phyloP scores from a whole-genome alignment of 225 moss, liverwort and hornwort species.

The Anthoceros angustus region DNA sequence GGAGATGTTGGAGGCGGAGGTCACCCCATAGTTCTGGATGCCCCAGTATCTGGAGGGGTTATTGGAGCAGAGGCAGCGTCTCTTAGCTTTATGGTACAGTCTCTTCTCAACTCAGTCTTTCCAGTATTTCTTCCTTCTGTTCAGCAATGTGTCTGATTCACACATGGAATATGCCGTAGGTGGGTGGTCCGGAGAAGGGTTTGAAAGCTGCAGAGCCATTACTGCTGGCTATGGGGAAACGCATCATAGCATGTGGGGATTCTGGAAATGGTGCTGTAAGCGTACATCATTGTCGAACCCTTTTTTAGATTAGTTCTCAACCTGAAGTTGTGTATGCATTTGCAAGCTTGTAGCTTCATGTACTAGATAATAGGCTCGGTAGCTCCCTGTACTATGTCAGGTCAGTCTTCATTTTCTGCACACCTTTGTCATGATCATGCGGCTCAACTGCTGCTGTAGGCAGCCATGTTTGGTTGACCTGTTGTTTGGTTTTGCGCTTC shows the following conservation, averaged over 20 bases:
- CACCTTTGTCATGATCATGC: background rate
- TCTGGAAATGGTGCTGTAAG: slow-evolving; percentile 93
- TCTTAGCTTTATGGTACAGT: slow-evolving; percentile 74
- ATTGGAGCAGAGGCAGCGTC: slow-evolving; percentile 79
- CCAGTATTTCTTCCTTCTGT: background rate
- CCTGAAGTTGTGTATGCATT: background rate
- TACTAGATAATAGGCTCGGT: too few species aligned
- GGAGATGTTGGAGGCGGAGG: slow-evolving; percentile 33
- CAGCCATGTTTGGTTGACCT: background rate
- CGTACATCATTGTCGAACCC: slow-evolving; percentile 1
- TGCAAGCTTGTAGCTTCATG: too few species aligned
- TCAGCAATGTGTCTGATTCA: background rate
- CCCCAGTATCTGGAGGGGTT: slow-evolving; percentile 94
- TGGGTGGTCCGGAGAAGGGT: slow-evolving; percentile 60
- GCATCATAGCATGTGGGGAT: slow-evolving; percentile 78
- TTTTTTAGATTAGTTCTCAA: background rate
- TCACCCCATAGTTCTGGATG: slow-evolving; percentile 54
- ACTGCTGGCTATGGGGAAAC: slow-evolving; percentile 63
- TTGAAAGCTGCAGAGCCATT: slow-evolving; percentile 42
- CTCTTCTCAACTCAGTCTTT: background rate
- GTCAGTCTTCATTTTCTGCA: background rate
- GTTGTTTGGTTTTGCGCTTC: background rate
- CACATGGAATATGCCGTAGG: slow-evolving; percentile 17
- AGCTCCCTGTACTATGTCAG: too few species aligned
- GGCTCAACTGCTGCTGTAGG: background rate